phyloP scores from a whole-genome alignment of 768 basidiomycete species.

The Leccinum variicolor region DNA sequence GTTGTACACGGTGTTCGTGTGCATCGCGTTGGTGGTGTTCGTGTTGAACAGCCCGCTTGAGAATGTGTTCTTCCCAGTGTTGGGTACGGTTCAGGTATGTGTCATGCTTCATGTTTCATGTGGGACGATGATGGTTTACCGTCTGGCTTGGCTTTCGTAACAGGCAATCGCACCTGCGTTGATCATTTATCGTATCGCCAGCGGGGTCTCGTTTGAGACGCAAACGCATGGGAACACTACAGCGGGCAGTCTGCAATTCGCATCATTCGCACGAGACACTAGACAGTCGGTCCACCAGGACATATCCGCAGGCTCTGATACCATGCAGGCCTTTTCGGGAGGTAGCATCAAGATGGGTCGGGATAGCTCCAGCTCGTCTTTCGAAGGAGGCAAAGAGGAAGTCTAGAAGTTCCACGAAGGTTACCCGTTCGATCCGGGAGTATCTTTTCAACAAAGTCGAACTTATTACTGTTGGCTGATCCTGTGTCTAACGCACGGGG shows the following conservation, averaged over 20 bases:
- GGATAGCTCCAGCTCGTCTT: constrained; percentile 8
- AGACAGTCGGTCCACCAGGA: background rate
- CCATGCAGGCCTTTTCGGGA: constrained; percentile 1
- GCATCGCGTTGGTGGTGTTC: constrained; percentile 14
- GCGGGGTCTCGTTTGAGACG: constrained; percentile 20
- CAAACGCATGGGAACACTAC: background rate
- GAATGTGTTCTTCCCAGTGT: constrained; percentile 22
- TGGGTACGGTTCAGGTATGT: constrained; percentile 21
- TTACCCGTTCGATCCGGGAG: background rate
- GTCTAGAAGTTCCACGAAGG: background rate
- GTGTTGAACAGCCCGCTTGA: constrained; percentile 19
- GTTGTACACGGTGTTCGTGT: constrained; percentile 13
- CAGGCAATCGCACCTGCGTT: constrained; percentile 18
- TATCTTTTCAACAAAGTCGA: background rate
- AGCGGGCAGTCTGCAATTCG: constrained; percentile 11
- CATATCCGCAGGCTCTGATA: constrained; percentile 7
- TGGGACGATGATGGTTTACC: background rate
- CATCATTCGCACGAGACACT: background rate
- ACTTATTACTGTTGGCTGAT: background rate
- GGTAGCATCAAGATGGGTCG: constrained; percentile 1
- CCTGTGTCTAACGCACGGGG: background rate
- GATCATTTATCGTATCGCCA: constrained; percentile 21
- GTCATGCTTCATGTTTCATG: background rate
- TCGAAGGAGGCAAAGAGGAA: constrained; percentile 9
- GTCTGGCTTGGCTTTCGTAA: background rate